Percentiles rank a stretch among this genome's conserved stretches.
Evolutionary conservation across 805 yeast genomes (phyloP).

Genomic region (Metschnikowia cubensis): DNA sequence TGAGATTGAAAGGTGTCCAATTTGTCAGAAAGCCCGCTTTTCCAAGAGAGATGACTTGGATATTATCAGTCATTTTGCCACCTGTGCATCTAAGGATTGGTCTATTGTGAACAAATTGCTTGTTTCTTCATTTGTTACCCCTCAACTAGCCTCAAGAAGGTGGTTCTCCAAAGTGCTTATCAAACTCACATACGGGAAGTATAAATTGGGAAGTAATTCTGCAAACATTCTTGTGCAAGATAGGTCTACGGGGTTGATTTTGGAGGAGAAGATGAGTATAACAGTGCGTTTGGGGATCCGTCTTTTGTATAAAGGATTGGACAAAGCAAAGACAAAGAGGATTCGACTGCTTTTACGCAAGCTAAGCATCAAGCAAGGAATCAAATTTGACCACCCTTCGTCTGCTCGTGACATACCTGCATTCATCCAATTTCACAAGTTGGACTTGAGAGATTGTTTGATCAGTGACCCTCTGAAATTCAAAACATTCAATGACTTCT

Average conservation of each 20-base stretch:
- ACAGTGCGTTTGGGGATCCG: slow-evolving; percentile 87
- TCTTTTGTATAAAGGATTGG: slow-evolving; percentile 71
- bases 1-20: slow-evolving; percentile 71
- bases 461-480: slow-evolving; percentile 46
- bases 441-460: slow-evolving; percentile 69
- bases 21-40: slow-evolving; percentile 63
- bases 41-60: slow-evolving; percentile 55
- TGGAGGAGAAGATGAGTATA: slow-evolving; percentile 89
- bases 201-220: slow-evolving; percentile 76
- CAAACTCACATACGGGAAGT: slow-evolving; percentile 83
- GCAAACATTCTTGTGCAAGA: slow-evolving; percentile 95
- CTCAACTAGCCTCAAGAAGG: slow-evolving; percentile 76
- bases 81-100: slow-evolving; percentile 80
- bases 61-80: slow-evolving; percentile 80
- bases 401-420: slow-evolving; percentile 68
- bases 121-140: slow-evolving; percentile 68
- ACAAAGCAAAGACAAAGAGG: slow-evolving; percentile 54
- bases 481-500: slow-evolving; percentile 81
- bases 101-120: slow-evolving; percentile 60
- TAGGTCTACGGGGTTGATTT: slow-evolving; percentile 78
- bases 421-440: slow-evolving; percentile 77
- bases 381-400: slow-evolving; percentile 67
- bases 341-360: slow-evolving; percentile 58
- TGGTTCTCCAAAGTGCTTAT: slow-evolving; percentile 85
- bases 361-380: slow-evolving; percentile 77